Conservation (phyloP, 2,329 filamentous ascomycete species). For the Fusarium devonianum region DNA sequence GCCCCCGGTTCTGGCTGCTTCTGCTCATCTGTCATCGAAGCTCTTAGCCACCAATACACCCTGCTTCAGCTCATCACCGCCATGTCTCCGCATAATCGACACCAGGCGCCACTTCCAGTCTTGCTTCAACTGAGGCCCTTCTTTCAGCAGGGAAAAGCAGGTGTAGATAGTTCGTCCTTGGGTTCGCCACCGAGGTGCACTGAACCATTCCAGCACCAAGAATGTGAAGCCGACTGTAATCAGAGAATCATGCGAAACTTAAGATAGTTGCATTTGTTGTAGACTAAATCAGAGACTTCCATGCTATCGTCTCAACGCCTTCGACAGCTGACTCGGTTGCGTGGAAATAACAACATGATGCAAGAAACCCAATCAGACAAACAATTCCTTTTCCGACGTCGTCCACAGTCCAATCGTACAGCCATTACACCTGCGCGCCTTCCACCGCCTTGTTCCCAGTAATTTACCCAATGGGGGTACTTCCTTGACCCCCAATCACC, state of each 20-base stretch:
- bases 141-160: no score
- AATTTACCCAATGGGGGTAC: slow-evolving; percentile 13
- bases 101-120: neutral
- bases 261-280: neutral
- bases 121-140: neutral
- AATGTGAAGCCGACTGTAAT: slow-evolving; percentile 10
- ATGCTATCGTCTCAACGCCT: slow-evolving; percentile 20
- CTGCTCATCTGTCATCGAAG: no score
- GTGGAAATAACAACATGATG: slow-evolving; percentile 28
- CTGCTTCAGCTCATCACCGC: neutral
- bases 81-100: slow-evolving; percentile 1
- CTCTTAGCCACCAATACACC: neutral
- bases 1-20: no score
- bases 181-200: slow-evolving; percentile 12
- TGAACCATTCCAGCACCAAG: slow-evolving; percentile 7
- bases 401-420: slow-evolving; percentile 28
- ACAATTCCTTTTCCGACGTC: slow-evolving; percentile 8
- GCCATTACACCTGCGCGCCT: slow-evolving; percentile 25
- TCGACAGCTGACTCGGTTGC: slow-evolving; percentile 12
- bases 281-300: slow-evolving; percentile 7
- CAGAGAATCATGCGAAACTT: slow-evolving; percentile 1
- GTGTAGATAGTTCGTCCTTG: slow-evolving; percentile 9
- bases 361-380: slow-evolving; percentile 14
- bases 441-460: slow-evolving; percentile 7
- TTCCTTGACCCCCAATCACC: slow-evolving; percentile 11